Evolutionary conservation across 2,329 filamentous ascomycete species (phyloP).

Genomic region (Aureobasidium vineae): DNA sequence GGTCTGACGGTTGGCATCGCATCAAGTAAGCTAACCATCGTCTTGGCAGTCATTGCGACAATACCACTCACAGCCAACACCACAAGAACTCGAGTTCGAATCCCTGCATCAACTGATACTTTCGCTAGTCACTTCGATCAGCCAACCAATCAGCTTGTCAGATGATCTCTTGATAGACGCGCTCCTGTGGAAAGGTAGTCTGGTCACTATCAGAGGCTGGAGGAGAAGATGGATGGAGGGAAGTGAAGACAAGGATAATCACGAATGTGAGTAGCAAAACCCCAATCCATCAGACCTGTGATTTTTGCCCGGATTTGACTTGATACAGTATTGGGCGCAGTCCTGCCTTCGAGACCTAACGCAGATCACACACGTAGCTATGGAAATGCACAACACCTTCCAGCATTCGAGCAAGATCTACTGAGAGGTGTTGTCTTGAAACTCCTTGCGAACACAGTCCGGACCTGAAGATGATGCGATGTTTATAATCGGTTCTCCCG

Average conservation of each 20-base stretch:
- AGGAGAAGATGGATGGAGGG: no score
- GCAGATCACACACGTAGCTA: no score
- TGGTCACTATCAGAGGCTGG: background rate
- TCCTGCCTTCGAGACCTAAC: no score
- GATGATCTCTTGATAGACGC: background rate
- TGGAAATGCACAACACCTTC: no score
- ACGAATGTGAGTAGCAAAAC: background rate
- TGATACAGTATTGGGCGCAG: background rate
- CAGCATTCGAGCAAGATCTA: no score
- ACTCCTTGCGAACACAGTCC: no score
- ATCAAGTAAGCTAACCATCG: background rate
- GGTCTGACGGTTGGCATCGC: background rate
- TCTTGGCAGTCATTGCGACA: background rate
- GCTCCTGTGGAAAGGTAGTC: background rate
- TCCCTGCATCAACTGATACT: no score
- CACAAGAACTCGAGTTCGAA: no score
- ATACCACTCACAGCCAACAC: background rate
- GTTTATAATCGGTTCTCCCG: no score
- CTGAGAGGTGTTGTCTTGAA: no score
- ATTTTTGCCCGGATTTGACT: background rate
- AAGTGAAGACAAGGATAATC: background rate
- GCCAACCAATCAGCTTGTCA: background rate
- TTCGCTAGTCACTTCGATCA: no score
- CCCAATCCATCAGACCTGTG: background rate
- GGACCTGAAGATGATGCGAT: no score